These are phyloP conservation scores for Globisporangium abappressorium DNA, from an alignment of 352 stramenopile genomes.

Conservation along the genomic window DNA sequence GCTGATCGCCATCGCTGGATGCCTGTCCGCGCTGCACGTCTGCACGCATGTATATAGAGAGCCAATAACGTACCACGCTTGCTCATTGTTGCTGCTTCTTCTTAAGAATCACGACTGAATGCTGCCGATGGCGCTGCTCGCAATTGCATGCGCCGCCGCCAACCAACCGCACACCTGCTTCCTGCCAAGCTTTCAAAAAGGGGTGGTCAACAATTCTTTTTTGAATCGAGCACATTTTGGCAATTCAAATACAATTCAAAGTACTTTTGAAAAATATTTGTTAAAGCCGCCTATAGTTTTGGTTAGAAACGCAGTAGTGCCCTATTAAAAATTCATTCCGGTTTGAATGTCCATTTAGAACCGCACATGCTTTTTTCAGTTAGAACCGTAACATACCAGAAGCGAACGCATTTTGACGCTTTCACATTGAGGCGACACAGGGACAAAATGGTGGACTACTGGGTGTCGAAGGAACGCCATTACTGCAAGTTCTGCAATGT, in stretches of 20 bases:
- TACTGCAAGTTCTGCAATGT: conserved; percentile 89
- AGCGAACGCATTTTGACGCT: too few species aligned
- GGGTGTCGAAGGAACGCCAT: conserved; percentile 65
- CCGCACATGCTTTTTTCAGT: too few species aligned
- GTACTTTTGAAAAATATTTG: background rate
- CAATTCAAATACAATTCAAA: background rate
- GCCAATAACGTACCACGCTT: conserved; percentile 58
- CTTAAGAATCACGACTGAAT: conserved; percentile 80
- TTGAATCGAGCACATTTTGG: background rate
- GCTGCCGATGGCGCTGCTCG: background rate
- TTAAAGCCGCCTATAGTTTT: background rate
- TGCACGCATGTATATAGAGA: background rate
- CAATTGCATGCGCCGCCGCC: conserved; percentile 9
- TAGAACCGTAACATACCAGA: too few species aligned
- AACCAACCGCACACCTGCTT: conserved; percentile 24
- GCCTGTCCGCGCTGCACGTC: background rate
- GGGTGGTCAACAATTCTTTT: background rate
- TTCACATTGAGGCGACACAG: background rate
- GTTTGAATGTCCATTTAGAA: too few species aligned
- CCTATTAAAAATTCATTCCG: too few species aligned
- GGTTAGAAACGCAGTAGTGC: too few species aligned
- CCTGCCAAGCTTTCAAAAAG: background rate
- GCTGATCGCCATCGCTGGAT: background rate
- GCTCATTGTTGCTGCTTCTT: conserved; percentile 84
- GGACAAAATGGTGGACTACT: conserved; percentile 58